A percentile compares a stretch with the other conserved stretches of the same genome.
These are phyloP conservation scores for Colletotrichum sp. DNA, from an alignment of 2,329 filamentous ascomycete genomes.

Conservation along the genomic window DNA sequence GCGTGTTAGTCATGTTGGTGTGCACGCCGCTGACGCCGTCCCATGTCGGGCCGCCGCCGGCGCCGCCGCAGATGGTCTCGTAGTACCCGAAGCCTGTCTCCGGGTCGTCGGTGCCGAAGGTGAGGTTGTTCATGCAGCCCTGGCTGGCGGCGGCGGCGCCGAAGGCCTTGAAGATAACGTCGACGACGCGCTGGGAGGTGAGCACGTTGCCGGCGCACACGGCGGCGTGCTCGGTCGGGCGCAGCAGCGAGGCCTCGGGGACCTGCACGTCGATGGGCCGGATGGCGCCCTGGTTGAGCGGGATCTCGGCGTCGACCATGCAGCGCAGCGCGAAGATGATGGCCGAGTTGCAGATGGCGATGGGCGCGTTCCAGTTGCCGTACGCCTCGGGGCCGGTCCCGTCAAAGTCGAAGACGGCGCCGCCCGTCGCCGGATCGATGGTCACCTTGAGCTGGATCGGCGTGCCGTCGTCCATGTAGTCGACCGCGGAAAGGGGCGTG, in stretches of 20 bases:
- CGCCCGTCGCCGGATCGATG: conserved; percentile 76
- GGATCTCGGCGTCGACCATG: conserved; percentile 36
- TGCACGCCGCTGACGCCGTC: conserved; percentile 77
- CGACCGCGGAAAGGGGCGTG: conserved; percentile 73
- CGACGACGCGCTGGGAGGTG: conserved; percentile 45
- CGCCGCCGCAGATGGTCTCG: conserved; percentile 82
- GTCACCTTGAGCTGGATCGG: conserved; percentile 77
- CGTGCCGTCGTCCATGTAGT: conserved; percentile 88
- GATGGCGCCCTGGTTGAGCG: conserved; percentile 59
- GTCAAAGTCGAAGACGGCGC: conserved; percentile 67
- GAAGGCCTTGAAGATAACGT: conserved; percentile 80
- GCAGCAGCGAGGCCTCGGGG: conserved; percentile 58
- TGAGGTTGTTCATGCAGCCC: conserved; percentile 82
- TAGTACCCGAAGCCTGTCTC: conserved; percentile 79
- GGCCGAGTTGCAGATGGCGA: conserved; percentile 36
- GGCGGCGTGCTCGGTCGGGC: conserved; percentile 34
- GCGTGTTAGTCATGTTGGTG: conserved; percentile 85
- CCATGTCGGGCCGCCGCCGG: conserved; percentile 76
- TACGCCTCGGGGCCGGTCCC: conserved; percentile 34
- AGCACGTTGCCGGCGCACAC: conserved; percentile 36
- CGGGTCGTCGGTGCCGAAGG: conserved; percentile 70
- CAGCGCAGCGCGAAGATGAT: conserved; percentile 38
- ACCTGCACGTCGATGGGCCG: conserved; percentile 77
- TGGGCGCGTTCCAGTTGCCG: conserved; percentile 33
- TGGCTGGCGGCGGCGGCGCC: conserved; percentile 76